Percentiles rank a stretch among this genome's conserved stretches.
Conservation (phyloP, 1,284 basidiomycete genomes). For the Apiotrichum gamsii region DNA sequence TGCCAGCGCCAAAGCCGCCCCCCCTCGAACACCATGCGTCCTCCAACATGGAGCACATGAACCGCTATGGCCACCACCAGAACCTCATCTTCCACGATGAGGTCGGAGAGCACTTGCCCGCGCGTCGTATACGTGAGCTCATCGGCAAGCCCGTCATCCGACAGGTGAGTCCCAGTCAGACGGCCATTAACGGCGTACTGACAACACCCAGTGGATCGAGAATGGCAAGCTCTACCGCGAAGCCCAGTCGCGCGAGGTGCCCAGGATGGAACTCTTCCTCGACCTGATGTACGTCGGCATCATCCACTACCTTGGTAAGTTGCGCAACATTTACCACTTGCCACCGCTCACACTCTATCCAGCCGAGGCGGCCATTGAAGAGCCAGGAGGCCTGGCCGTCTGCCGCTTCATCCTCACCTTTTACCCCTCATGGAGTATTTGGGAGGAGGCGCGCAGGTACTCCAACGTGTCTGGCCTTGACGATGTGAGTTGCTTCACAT, state of each 20-base stretch:
- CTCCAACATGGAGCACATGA: neutral
- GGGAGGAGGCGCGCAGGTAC: slow-evolving; percentile 45
- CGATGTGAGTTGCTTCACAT: slow-evolving; percentile 39
- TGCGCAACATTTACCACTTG: neutral
- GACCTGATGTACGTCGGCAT: slow-evolving; percentile 48
- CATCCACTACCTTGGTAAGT: slow-evolving; percentile 44
- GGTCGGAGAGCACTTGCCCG: slow-evolving; percentile 4
- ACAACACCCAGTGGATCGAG: slow-evolving; percentile 9
- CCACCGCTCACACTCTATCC: neutral
- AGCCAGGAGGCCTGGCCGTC: slow-evolving; percentile 24
- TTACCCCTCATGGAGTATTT: slow-evolving; percentile 45
- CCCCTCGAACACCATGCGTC: neutral
- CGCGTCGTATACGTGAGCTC: slow-evolving; percentile 19
- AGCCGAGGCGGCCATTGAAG: slow-evolving; percentile 41
- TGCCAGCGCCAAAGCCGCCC: no score
- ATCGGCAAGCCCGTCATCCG: slow-evolving; percentile 23
- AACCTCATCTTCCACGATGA: slow-evolving; percentile 7
- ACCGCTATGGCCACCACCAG: neutral
- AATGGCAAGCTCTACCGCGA: slow-evolving; percentile 31
- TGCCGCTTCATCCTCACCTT: slow-evolving; percentile 36
- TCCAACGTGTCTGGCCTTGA: slow-evolving; percentile 43
- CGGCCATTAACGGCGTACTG: neutral
- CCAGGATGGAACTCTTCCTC: slow-evolving; percentile 47
- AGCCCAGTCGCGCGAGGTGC: slow-evolving; percentile 20
- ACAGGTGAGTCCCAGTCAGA: slow-evolving; percentile 21